These are phyloP conservation scores for Saccharum hybrid DNA, from an alignment of 202 grass and related monocot genomes.

Conservation along the genomic window DNA sequence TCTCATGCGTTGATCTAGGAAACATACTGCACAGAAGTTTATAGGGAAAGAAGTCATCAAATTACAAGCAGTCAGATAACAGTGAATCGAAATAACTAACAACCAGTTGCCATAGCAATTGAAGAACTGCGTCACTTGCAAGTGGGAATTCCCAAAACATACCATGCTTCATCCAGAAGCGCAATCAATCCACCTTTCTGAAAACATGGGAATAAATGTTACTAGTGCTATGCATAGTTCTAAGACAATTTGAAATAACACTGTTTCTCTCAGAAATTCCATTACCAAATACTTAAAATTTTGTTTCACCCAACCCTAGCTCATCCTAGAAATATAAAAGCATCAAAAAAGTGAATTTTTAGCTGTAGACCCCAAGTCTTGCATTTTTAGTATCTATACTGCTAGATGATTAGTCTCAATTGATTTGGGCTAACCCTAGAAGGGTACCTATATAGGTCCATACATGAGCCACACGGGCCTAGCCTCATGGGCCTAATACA, in stretches of 20 bases:
- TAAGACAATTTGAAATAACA: constrained; percentile 25
- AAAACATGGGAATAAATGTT: constrained; percentile 53
- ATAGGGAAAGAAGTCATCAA: constrained; percentile 43
- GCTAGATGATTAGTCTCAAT: too few species aligned
- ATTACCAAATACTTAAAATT: constrained; percentile 32
- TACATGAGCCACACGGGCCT: too few species aligned
- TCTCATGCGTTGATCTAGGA: constrained; percentile 98
- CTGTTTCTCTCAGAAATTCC: constrained; percentile 11
- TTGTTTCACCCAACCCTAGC: constrained; percentile 19
- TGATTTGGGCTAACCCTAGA: too few species aligned
- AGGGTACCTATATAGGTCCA: too few species aligned
- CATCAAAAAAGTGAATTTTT: neutral
- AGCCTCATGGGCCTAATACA: too few species aligned
- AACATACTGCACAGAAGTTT: constrained; percentile 76
- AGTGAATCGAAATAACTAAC: constrained; percentile 35
- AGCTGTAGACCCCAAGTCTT: constrained; percentile 30
- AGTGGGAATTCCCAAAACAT: constrained; percentile 50
- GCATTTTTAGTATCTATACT: constrained; percentile 33
- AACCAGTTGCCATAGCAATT: constrained; percentile 23
- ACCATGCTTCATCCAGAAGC: constrained; percentile 99
- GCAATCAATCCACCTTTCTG: constrained; percentile 99
- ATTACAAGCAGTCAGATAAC: constrained; percentile 41
- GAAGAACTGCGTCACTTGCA: constrained; percentile 25
- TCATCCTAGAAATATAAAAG: constrained; percentile 34
- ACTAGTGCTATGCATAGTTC: constrained; percentile 39